Conservation (phyloP, 441 rosid species). For the Pelargonium myrrhifolium region DNA sequence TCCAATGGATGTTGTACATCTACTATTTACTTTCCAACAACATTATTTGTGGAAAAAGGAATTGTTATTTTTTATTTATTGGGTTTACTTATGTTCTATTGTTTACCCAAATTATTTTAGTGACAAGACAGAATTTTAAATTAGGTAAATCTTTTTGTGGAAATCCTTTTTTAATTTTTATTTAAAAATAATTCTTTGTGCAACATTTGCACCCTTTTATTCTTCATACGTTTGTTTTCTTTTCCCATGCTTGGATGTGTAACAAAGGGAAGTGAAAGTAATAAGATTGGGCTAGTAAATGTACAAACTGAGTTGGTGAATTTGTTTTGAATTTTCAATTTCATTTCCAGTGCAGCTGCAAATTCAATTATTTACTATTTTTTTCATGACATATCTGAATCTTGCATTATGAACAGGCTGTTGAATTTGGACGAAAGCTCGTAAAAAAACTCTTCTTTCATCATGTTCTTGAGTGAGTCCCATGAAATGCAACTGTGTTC, state of each 20-base stretch:
- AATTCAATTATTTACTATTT: neutral
- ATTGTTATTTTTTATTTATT: too few species aligned
- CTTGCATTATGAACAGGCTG: slow-evolving; percentile 38
- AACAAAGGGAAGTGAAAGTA: too few species aligned
- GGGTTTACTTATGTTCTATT: neutral
- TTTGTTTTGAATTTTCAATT: neutral
- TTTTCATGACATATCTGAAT: neutral
- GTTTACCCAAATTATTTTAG: neutral
- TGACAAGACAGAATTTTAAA: neutral
- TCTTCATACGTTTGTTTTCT: too few species aligned
- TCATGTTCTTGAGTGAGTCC: slow-evolving; percentile 68
- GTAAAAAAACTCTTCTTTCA: slow-evolving; percentile 61
- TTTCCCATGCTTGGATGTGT: too few species aligned
- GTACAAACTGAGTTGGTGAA: neutral
- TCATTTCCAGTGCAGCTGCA: neutral
- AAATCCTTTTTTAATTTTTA: neutral
- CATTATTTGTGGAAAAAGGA: too few species aligned
- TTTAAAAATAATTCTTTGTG: neutral
- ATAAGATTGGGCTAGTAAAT: neutral
- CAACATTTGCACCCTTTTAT: too few species aligned
- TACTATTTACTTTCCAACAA: too few species aligned
- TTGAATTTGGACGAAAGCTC: slow-evolving; percentile 77
- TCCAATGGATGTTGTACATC: too few species aligned
- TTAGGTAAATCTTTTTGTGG: neutral
- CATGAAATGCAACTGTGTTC: slow-evolving; percentile 4